phyloP scores from a whole-genome alignment of 2,329 filamentous ascomycete genomes.

The Ramularia collo-cygni region DNA sequence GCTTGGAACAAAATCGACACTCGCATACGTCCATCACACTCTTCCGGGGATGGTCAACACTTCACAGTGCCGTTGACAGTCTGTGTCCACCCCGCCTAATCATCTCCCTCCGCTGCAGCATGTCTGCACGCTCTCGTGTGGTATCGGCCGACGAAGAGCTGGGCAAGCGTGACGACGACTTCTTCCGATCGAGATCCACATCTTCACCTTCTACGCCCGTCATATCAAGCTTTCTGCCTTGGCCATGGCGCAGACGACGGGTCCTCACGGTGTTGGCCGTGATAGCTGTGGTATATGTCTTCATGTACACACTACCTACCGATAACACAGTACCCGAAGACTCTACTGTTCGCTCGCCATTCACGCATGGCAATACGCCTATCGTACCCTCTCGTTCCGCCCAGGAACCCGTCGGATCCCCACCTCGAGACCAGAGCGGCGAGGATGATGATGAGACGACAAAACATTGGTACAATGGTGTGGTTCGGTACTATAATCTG shows the following conservation, averaged over 20 bases:
- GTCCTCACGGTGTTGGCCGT: constrained; percentile 35
- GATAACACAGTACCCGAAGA: constrained; percentile 28
- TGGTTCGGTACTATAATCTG: constrained; percentile 61
- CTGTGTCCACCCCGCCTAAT: no score
- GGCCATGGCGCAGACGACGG: constrained; percentile 45
- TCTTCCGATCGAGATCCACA: constrained; percentile 32
- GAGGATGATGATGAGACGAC: constrained; percentile 14
- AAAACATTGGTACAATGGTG: constrained; percentile 57
- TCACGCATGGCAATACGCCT: no score
- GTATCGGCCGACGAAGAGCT: constrained; percentile 51
- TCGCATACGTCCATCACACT: no score
- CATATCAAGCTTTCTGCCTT: constrained; percentile 16
- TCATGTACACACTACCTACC: constrained; percentile 57
- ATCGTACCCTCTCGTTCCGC: neutral
- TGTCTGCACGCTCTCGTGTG: constrained; percentile 14
- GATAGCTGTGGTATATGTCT: constrained; percentile 52
- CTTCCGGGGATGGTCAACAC: no score
- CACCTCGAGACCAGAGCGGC: constrained; percentile 16
- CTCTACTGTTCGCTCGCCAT: no score
- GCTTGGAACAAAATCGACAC: no score
- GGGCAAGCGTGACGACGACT: constrained; percentile 60
- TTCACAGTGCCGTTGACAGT: no score
- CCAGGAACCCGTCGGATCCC: constrained; percentile 20
- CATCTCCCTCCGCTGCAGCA: constrained; percentile 2
- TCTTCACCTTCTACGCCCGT: constrained; percentile 23